Conservation (phyloP, 495 filamentous ascomycete species). For the Physcia stellaris region DNA sequence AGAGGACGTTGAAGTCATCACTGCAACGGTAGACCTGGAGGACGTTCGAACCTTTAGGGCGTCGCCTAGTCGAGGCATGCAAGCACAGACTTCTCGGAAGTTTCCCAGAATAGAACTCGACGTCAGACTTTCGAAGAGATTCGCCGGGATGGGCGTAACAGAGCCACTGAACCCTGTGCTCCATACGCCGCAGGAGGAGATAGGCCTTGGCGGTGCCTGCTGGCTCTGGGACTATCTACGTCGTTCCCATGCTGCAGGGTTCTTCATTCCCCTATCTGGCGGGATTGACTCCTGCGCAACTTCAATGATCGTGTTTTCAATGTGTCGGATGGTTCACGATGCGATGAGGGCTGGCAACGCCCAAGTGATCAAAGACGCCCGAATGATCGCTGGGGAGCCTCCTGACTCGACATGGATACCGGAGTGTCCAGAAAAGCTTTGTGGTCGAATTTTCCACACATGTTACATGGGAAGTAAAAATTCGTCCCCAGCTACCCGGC, state of each 20-base stretch:
- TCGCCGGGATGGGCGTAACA: constrained; percentile 21
- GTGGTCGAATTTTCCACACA: constrained; percentile 54
- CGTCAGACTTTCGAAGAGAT: constrained; percentile 26
- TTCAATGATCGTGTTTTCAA: constrained; percentile 57
- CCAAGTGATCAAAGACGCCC: constrained; percentile 60
- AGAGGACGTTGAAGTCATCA: constrained; percentile 79
- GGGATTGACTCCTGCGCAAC: constrained; percentile 56
- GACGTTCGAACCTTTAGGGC: constrained; percentile 48
- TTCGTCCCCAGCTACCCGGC: constrained; percentile 54
- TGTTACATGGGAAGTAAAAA: constrained; percentile 68
- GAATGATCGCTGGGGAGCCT: constrained; percentile 43
- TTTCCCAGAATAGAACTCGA: constrained; percentile 22
- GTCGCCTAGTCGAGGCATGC: constrained; percentile 38
- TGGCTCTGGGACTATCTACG: constrained; percentile 84
- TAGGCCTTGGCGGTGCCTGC: constrained; percentile 54
- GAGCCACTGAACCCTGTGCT: constrained; percentile 13
- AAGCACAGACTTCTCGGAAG: constrained; percentile 34
- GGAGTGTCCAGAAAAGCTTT: constrained; percentile 26
- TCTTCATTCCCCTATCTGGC: constrained; percentile 33
- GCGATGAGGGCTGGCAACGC: constrained; percentile 48
- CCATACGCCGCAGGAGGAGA: constrained; percentile 61
- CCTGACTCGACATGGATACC: constrained; percentile 39
- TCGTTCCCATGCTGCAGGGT: constrained; percentile 42
- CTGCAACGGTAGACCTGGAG: constrained; percentile 70
- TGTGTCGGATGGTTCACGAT: constrained; percentile 61